A percentile compares a stretch with the other conserved stretches of the same genome.
Conservation (phyloP, 2,329 filamentous ascomycete genomes). For the Xylariaceae sp. region DNA sequence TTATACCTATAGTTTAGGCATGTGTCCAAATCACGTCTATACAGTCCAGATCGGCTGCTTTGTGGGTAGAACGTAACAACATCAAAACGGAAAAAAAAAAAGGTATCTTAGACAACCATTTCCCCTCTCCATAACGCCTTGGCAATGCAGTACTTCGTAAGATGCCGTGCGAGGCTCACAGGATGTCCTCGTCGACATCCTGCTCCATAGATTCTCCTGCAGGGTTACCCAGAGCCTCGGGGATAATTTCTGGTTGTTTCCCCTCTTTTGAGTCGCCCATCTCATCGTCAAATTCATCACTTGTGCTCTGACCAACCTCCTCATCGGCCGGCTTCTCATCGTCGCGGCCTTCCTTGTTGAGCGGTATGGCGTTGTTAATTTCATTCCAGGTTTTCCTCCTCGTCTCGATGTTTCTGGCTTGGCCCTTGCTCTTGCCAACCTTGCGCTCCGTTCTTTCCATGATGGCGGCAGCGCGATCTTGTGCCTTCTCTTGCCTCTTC, state of each 20-base stretch:
- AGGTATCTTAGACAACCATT: slow-evolving; percentile 4
- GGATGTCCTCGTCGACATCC: slow-evolving; percentile 10
- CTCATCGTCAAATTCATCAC: slow-evolving; percentile 11
- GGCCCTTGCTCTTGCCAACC: slow-evolving; percentile 49
- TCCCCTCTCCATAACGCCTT: not conserved
- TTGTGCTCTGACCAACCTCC: slow-evolving; percentile 21
- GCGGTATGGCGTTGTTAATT: slow-evolving; percentile 42
- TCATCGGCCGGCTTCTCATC: slow-evolving; percentile 16
- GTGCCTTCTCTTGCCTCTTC: slow-evolving; percentile 51
- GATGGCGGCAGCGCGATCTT: slow-evolving; percentile 57
- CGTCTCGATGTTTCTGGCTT: slow-evolving; percentile 42
- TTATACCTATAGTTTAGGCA: no score
- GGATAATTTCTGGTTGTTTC: not conserved
- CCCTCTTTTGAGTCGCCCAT: slow-evolving; percentile 3
- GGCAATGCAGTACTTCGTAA: no score
- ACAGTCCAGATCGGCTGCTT: no score
- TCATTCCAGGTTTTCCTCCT: slow-evolving; percentile 55
- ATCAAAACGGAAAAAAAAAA: no score
- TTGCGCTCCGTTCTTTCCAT: slow-evolving; percentile 55
- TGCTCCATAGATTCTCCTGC: slow-evolving; percentile 4
- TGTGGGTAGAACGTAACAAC: no score
- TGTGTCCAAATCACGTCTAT: no score
- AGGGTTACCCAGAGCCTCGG: not conserved
- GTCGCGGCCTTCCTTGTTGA: slow-evolving; percentile 9
- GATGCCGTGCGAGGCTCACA: not conserved